Conservation (phyloP, 1,284 basidiomycete genomes). For the Veloboletus limbatus region DNA sequence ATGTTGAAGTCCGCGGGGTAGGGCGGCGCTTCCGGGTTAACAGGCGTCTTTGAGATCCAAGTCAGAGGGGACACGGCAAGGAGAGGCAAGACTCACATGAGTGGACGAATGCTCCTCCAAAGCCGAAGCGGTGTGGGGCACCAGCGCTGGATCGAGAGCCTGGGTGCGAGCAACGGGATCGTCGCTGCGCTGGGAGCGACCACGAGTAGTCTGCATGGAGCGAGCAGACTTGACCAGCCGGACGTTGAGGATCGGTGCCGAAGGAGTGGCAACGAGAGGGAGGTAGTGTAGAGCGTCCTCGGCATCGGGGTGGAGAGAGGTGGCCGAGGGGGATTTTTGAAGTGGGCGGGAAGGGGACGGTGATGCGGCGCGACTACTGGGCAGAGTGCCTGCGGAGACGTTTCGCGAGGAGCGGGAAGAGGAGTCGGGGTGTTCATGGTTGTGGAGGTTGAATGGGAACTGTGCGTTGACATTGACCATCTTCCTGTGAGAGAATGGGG, state of each 20-base stretch:
- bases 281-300: conserved; percentile 19
- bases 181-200: conserved; percentile 18
- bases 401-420: conserved; percentile 39
- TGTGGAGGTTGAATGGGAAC: conserved; percentile 65
- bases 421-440: conserved; percentile 44
- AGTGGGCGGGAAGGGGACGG: conserved; percentile 20
- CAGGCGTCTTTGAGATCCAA: too few relatives aligned
- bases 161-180: too few relatives aligned
- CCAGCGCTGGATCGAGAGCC: too few relatives aligned
- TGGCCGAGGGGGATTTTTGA: conserved; percentile 20
- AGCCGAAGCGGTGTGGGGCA: too few relatives aligned
- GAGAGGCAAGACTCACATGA: conserved; percentile 17
- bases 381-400: conserved; percentile 26
- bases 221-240: conserved; percentile 23
- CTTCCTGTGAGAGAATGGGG: conserved; percentile 43
- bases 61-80: too few relatives aligned
- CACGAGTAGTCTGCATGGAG: conserved; percentile 19
- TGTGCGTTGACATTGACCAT: conserved; percentile 69
- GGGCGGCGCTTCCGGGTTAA: conserved; percentile 12
- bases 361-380: conserved; percentile 22
- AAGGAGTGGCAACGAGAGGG: conserved; percentile 4
- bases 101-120: too few relatives aligned
- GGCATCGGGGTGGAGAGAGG: conserved; percentile 26
- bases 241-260: conserved; percentile 19
- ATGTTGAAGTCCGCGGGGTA: conserved; percentile 28